Base-by-base conservation (phyloP, 257 asterid genomes). In the Nicotiana undulata region DNA sequence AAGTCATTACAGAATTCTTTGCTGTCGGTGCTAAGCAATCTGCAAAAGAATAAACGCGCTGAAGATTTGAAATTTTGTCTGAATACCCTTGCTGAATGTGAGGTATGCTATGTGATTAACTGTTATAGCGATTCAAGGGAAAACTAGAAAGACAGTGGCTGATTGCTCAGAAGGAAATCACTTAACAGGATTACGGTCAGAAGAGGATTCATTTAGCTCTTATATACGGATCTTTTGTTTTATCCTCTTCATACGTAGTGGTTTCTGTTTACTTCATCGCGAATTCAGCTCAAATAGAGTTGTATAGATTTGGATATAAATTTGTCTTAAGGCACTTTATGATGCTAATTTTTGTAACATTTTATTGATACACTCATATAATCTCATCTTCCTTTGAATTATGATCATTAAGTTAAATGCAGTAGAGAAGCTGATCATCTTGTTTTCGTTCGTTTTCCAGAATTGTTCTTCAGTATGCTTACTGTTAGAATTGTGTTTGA, bases 1-100 rank as follows among this genome's bases (percentile, higher is more conserved):
- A 94, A 85, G 98, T 94, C 85, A 94, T 94, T 63, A 88, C 98
- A 1, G 97, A 94, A 63, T 92, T 94, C 90, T 94, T 94, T 3
- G 97, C 97, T 4, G 88, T 91, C 20, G 98, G 97, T 24, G 98
- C 98, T 29, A 90, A 88, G 83, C 93, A 90, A 84, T 17, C 59
- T 81, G 82, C 85, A 2, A 64, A 56, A 63, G 82, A 79, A 40
- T 79, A 64, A 79, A 26, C 31, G 11, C 77, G 29, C 64, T 37
- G 44, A 9, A 49, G 61, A 79, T 31, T 13, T 4, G 7, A 6
- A 78, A 60, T 44, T 78, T 32, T 78, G 37, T 60, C 46, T 63
- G n/a, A 26, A 49, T 51, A 74, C 24, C 61, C 63, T 49, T 74
- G 63, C 61, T 74, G 40, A 74, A 49, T 46, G 79, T 74, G 61